These are phyloP conservation scores for Torulaspora quercuum DNA, from an alignment of 805 yeast genomes.

Conservation along the genomic window DNA sequence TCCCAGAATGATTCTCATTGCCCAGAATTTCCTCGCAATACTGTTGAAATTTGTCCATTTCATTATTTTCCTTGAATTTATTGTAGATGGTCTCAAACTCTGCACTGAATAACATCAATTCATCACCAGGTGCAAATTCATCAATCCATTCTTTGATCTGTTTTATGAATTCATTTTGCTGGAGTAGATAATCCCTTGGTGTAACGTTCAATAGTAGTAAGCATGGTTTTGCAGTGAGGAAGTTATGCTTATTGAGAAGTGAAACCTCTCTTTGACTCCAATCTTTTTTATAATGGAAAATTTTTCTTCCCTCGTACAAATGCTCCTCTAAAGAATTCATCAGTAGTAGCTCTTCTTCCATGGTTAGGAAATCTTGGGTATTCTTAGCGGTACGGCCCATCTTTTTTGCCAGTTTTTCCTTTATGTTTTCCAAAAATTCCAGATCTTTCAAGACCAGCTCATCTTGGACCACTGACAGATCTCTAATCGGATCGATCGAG, in stretches of 20 bases:
- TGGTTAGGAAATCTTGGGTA: slow-evolving; percentile 47
- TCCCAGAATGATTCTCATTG: slow-evolving; percentile 34
- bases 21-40: slow-evolving; percentile 32
- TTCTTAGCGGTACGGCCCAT: slow-evolving; percentile 39
- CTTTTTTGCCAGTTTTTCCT: slow-evolving; percentile 49
- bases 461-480: slow-evolving; percentile 68
- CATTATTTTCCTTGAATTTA: slow-evolving; percentile 32
- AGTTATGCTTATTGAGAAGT: slow-evolving; percentile 63
- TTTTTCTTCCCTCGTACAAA: slow-evolving; percentile 50
- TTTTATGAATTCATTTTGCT: slow-evolving; percentile 48
- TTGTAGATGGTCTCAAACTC: slow-evolving; percentile 43
- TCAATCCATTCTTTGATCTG: slow-evolving; percentile 64
- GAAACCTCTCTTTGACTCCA: slow-evolving; percentile 67
- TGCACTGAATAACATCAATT: slow-evolving; percentile 67
- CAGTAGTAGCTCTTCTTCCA: slow-evolving; percentile 40
- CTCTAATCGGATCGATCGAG: slow-evolving; percentile 70
- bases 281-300: slow-evolving; percentile 54
- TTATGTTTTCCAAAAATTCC: slow-evolving; percentile 58
- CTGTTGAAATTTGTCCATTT: slow-evolving; percentile 13
- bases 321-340: slow-evolving; percentile 44
- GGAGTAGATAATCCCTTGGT: slow-evolving; percentile 58
- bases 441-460: slow-evolving; percentile 76
- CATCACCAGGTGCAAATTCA: slow-evolving; percentile 62
- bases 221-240: slow-evolving; percentile 87
- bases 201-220: slow-evolving; percentile 71